Conservation (phyloP, 345 rosid species). For the Raphanus raphanistrum region DNA sequence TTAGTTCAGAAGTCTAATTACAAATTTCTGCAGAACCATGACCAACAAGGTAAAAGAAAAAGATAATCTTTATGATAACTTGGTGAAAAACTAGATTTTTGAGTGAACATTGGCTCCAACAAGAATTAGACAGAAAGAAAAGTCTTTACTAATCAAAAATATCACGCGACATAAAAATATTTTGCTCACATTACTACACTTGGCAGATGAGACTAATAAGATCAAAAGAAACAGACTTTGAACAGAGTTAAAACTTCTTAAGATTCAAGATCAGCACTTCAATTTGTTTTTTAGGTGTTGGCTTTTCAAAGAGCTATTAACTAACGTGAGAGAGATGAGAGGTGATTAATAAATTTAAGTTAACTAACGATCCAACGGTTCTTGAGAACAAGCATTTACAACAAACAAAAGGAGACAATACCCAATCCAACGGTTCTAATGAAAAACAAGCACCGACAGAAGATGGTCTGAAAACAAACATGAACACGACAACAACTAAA, state of each 20-base stretch:
- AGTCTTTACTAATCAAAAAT: neutral
- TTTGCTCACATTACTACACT: neutral
- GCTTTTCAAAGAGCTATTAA: neutral
- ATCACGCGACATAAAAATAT: neutral
- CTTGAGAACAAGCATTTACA: slow-evolving; percentile 6
- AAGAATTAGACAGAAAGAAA: neutral
- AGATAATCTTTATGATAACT: too few relatives aligned
- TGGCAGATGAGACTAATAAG: neutral
- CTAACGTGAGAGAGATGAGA: neutral
- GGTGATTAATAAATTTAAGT: neutral
- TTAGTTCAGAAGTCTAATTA: too few relatives aligned
- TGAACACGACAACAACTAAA: neutral
- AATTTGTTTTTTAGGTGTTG: neutral
- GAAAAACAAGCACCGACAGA: slow-evolving; percentile 32
- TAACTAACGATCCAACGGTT: slow-evolving; percentile 25
- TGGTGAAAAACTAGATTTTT: too few relatives aligned
- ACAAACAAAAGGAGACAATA: neutral
- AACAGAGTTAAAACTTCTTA: neutral
- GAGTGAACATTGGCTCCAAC: neutral
- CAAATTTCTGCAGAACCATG: too few relatives aligned
- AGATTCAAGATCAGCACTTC: neutral
- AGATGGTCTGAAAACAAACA: slow-evolving; percentile 14
- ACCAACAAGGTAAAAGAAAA: too few relatives aligned
- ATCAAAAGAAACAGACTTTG: neutral
- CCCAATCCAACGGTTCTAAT: slow-evolving; percentile 38